Percentiles rank a stretch among this genome's conserved stretches.
Evolutionary conservation across 148 eudicot species (phyloP).

Genomic region (Gaultheria prostrata): DNA sequence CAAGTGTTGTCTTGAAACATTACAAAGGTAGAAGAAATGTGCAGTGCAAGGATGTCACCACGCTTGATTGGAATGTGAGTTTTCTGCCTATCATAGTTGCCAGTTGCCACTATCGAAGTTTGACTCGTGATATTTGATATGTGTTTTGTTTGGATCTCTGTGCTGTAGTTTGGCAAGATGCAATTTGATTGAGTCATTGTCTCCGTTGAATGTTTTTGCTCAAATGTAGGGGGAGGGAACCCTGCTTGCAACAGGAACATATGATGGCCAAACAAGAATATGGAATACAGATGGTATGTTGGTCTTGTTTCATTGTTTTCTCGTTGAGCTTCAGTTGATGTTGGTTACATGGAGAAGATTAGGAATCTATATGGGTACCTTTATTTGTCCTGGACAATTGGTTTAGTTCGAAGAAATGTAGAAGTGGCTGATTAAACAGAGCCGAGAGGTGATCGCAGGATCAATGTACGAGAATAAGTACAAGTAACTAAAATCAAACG

Average conservation of each 20-base stretch:
- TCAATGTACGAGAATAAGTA: background rate
- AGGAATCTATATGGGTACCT: background rate
- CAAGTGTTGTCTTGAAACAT: slow-evolving; percentile 48
- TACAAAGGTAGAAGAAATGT: slow-evolving; percentile 53
- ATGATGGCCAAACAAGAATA: slow-evolving; percentile 77
- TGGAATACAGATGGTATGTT: slow-evolving; percentile 69
- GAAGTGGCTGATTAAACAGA: background rate
- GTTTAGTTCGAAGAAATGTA: background rate
- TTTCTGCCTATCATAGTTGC: background rate
- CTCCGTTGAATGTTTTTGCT: background rate
- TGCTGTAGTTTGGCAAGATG: background rate
- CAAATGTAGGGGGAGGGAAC: slow-evolving; percentile 55
- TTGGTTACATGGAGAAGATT: slow-evolving; percentile 1
- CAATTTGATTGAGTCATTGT: slow-evolving; percentile 9
- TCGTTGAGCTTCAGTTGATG: background rate
- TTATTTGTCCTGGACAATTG: background rate
- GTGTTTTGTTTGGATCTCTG: background rate
- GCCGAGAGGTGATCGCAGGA: background rate
- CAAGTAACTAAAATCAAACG: background rate
- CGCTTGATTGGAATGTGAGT: slow-evolving; percentile 85
- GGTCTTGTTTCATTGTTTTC: slow-evolving; percentile 3
- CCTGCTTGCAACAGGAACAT: slow-evolving; percentile 74
- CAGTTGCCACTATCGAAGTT: background rate
- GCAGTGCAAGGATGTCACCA: slow-evolving; percentile 71
- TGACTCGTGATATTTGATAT: background rate